These are phyloP conservation scores for Sicyos baderoa DNA, from an alignment of 306 rosid species.

Conservation along the genomic window DNA sequence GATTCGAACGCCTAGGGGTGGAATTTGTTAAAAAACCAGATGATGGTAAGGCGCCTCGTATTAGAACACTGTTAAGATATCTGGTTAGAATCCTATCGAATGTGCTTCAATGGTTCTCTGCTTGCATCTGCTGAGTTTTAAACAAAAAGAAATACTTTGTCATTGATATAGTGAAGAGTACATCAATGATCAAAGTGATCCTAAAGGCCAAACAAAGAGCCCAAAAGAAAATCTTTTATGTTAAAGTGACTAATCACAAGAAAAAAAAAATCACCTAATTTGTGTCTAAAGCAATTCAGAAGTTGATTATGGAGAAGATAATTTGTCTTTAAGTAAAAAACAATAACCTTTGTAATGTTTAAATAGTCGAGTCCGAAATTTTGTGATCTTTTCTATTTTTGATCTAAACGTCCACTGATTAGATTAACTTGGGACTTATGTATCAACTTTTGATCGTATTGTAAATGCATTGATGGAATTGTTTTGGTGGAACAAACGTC, in stretches of 20 bases:
- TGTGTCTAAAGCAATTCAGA: neutral
- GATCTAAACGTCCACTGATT: neutral
- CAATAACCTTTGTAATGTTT: neutral
- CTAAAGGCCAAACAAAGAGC: neutral
- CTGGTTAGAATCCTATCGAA: neutral
- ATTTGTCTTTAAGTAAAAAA: conserved; percentile 1
- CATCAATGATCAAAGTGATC: neutral
- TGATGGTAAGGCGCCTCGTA: conserved; percentile 47
- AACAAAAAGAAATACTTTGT: neutral
- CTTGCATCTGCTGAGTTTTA: neutral
- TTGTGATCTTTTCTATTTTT: neutral
- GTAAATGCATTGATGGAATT: neutral
- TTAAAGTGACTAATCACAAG: neutral
- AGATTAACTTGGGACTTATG: neutral
- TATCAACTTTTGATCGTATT: neutral
- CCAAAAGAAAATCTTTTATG: conserved; percentile 3
- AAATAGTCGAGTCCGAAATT: neutral
- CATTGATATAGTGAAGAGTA: neutral
- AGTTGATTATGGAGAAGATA: neutral
- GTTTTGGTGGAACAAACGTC: neutral
- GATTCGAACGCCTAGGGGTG: conserved; percentile 77
- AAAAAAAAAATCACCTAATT: neutral
- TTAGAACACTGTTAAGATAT: neutral
- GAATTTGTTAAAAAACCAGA: conserved; percentile 81
- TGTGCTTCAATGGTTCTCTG: neutral